Conservation (phyloP, 2,329 filamentous ascomycete genomes). For the Graphiopsis chlorocephala region DNA sequence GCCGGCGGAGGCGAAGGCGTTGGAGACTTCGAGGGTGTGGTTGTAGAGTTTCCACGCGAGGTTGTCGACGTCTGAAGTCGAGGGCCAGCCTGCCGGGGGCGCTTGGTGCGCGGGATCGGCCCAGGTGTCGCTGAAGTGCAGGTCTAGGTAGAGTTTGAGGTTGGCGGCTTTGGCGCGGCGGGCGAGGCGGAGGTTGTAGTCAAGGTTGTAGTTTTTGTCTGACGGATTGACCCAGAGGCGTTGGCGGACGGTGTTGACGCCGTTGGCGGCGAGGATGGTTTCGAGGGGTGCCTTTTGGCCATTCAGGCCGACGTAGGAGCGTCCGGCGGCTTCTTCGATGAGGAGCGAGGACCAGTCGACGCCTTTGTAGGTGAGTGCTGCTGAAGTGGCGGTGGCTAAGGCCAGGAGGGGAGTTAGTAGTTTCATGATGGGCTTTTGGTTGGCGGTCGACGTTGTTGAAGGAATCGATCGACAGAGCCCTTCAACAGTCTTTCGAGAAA, state of each 20-base stretch:
- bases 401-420: constrained; percentile 5
- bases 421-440: background rate
- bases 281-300: constrained; percentile 30
- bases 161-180: constrained; percentile 32
- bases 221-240: constrained; percentile 32
- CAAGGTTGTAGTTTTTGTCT: constrained; percentile 30
- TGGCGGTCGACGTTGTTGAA: too few relatives aligned
- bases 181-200: constrained; percentile 36
- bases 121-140: constrained; percentile 37
- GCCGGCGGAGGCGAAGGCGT: constrained; percentile 39
- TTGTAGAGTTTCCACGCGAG: constrained; percentile 31
- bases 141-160: constrained; percentile 35
- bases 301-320: constrained; percentile 34
- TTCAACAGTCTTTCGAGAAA: background rate
- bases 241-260: constrained; percentile 28
- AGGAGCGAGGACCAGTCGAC: constrained; percentile 38
- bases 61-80: constrained; percentile 28
- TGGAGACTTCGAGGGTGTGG: constrained; percentile 36
- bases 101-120: constrained; percentile 36
- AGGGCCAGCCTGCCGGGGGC: constrained; percentile 31
- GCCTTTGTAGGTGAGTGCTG: constrained; percentile 33
- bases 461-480: background rate
- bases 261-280: constrained; percentile 24
- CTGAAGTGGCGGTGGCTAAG: constrained; percentile 13
- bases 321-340: constrained; percentile 35